phyloP scores from a whole-genome alignment of 495 filamentous ascomycete species.

The Parathielavia hyrcaniae region DNA sequence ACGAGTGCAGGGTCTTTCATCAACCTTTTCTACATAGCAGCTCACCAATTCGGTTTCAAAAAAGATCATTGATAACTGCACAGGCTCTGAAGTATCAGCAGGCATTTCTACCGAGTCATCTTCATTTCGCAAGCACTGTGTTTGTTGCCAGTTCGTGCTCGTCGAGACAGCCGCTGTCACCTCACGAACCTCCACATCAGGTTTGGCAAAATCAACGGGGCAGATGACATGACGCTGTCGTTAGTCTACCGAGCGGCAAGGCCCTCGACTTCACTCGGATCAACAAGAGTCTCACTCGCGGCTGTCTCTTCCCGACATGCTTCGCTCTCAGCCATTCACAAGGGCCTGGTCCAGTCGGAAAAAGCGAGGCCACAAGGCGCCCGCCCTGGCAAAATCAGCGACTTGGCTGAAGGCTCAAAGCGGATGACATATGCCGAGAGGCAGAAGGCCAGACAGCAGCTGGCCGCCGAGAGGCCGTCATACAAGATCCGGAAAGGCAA shows the following conservation, averaged over 20 bases:
- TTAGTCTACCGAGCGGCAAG: slow-evolving; percentile 22
- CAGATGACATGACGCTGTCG: slow-evolving; percentile 20
- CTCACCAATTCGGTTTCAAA: too few relatives aligned
- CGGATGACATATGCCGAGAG: slow-evolving; percentile 28
- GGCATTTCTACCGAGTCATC: too few relatives aligned
- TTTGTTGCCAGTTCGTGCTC: too few relatives aligned
- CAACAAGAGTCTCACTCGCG: slow-evolving; percentile 12
- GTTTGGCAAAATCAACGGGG: neutral
- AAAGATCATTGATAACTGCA: too few relatives aligned
- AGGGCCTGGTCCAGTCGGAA: slow-evolving; percentile 27
- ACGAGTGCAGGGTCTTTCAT: too few relatives aligned
- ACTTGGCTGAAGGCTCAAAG: slow-evolving; percentile 9
- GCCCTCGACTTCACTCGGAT: slow-evolving; percentile 4
- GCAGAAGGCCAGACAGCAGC: slow-evolving; percentile 20
- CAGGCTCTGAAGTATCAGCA: too few relatives aligned
- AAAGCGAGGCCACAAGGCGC: slow-evolving; percentile 16
- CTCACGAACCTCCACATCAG: neutral
- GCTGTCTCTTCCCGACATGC: slow-evolving; percentile 12
- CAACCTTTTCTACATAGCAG: too few relatives aligned
- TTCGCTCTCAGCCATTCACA: slow-evolving; percentile 31
- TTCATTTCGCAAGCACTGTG: too few relatives aligned
- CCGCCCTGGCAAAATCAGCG: neutral
- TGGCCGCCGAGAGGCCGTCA: slow-evolving; percentile 16
- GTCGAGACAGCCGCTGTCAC: neutral
- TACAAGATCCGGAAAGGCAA: slow-evolving; percentile 44